phyloP scores from a whole-genome alignment of 139 green algal species.

The Parachlorella kessleri region DNA sequence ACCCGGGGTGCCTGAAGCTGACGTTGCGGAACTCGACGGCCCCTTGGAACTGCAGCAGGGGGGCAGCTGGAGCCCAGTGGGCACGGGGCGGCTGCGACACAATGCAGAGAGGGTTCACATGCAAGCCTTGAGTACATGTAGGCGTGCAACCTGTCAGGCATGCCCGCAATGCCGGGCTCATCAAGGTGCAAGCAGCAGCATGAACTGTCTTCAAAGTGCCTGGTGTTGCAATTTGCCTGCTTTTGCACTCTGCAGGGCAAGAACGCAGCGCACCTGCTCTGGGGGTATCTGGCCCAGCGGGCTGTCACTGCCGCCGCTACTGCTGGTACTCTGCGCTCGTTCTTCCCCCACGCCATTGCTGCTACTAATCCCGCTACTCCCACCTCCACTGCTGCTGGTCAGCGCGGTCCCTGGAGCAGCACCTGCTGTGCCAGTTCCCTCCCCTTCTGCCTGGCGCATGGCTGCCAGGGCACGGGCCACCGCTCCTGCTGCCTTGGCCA shows the following conservation, averaged over 20 bases:
- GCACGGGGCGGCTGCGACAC: no score
- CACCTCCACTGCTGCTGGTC: conserved; percentile 13
- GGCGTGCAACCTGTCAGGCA: no score
- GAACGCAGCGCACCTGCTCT: no score
- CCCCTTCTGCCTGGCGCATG: conserved; percentile 12
- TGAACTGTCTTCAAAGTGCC: no score
- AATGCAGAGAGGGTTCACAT: no score
- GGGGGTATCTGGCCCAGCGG: no score
- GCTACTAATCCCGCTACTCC: not conserved
- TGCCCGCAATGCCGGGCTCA: no score
- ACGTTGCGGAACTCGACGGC: conserved; percentile 29
- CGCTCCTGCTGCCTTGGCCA: conserved; percentile 18
- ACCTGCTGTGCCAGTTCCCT: not conserved
- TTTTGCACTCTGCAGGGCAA: no score
- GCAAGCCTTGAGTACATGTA: no score
- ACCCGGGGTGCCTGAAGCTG: conserved; percentile 30
- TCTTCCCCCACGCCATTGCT: not conserved
- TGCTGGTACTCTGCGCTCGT: not conserved
- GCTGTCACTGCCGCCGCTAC: not conserved
- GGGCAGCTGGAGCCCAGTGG: no score
- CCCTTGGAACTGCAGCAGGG: conserved; percentile 14
- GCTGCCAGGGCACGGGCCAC: conserved; percentile 18
- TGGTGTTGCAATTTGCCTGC: no score
- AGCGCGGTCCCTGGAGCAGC: not conserved
- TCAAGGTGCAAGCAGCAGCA: no score